Base-by-base conservation (phyloP, 140 eudicot genomes). In the Anethum foeniculum region DNA sequence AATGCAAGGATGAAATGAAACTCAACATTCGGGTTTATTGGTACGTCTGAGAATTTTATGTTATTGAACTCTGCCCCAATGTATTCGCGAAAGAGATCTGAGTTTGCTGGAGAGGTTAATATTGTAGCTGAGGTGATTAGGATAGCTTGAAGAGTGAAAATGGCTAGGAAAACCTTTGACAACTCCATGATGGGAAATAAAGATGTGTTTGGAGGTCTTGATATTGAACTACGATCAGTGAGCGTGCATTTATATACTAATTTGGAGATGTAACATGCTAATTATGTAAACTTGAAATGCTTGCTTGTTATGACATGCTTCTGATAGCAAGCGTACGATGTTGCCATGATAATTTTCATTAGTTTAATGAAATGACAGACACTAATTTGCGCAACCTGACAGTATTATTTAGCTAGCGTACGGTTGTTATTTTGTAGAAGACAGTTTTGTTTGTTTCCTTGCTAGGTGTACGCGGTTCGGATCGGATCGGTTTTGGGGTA, bases 1-100 rank as follows among this genome's bases (percentile, higher is more conserved):
- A 81, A 81, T 16, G 84, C 52, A 19, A 81, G 81, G 43, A 81
- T 81, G 51, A 81, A 81, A 38, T 81, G 80, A 41, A 81, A 75
- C 36, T 76, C 74, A 23, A 60, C 80, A 10, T 60, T 76, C 4
- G 76, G 64, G 67, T 81, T 76, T 25, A 81, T 81, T 47, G 84
- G 84, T 4, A 81, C 80, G 38, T 81, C 81, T 13, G 81, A 25
- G 62, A 81, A 76, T 56, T 75, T 81, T 60, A 81, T 76, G 38
- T 60, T 34, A 3, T 75, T 75, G 41, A 76, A 81, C 51, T 75
- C 76, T 27, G 84, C 84, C 25, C 84, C 84, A 56, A 81, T 81
- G 84, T 81, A 81, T 41, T 81, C 84, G 8, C 84, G 71, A 34
- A 81, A 81, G 21, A 81, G 41, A 15, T 76, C 68, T 27, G 84